These are phyloP conservation scores for Lodderomyces jiufengensis DNA, from an alignment of 1,139 yeast species.

Conservation along the genomic window DNA sequence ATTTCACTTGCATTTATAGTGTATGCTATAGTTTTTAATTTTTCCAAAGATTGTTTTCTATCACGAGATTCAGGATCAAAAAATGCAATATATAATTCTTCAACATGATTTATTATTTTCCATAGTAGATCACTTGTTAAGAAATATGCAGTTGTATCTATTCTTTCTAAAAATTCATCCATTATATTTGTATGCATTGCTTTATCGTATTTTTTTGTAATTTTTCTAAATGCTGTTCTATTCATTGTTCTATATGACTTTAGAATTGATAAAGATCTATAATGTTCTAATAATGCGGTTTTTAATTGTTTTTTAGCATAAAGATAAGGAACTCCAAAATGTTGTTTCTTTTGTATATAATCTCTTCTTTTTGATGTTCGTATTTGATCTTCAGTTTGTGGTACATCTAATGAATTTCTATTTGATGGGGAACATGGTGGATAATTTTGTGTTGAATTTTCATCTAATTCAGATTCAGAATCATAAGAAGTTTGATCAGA, in stretches of 20 bases:
- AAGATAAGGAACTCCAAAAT: conserved; percentile 55
- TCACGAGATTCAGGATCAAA: conserved; percentile 65
- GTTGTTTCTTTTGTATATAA: conserved; percentile 26
- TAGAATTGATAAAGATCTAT: conserved; percentile 73
- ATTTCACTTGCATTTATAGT: conserved; percentile 33
- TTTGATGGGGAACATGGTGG: neutral
- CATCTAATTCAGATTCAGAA: conserved; percentile 13
- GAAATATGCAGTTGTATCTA: conserved; percentile 53
- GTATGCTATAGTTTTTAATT: conserved; percentile 51
- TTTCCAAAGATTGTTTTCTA: conserved; percentile 71
- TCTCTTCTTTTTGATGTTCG: conserved; percentile 27
- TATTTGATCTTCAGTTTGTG: conserved; percentile 17
- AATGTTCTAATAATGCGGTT: conserved; percentile 74
- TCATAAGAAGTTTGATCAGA: conserved; percentile 17
- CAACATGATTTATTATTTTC: conserved; percentile 57
- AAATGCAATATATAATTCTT: conserved; percentile 61
- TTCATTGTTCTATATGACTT: conserved; percentile 75
- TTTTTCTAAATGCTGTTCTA: conserved; percentile 83
- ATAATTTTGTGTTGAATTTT: neutral
- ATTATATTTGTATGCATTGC: conserved; percentile 43
- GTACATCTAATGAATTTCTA: conserved; percentile 2
- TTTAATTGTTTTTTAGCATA: conserved; percentile 75
- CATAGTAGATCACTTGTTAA: conserved; percentile 65
- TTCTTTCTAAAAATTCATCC: conserved; percentile 54
- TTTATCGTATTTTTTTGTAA: conserved; percentile 87